These are phyloP conservation scores for Diaporthe ampelina DNA, from an alignment of 2,329 filamentous ascomycete genomes.

Conservation along the genomic window DNA sequence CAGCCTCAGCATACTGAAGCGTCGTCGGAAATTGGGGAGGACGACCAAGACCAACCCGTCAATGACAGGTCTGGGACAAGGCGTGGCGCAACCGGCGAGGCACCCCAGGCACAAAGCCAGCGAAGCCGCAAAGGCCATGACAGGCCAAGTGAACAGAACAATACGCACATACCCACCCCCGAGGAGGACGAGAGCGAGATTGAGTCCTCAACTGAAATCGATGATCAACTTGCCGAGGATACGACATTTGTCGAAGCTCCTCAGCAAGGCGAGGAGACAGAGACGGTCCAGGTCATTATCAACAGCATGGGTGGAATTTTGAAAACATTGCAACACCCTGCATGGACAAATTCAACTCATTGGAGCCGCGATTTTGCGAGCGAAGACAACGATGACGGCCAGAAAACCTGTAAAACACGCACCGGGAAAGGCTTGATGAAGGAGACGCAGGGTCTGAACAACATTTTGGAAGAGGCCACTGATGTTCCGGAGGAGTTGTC, in stretches of 20 bases:
- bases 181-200: slow-evolving; percentile 4
- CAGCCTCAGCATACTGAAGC: background rate
- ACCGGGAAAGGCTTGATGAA: slow-evolving; percentile 20
- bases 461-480: slow-evolving; percentile 2
- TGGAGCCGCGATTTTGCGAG: background rate
- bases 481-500: background rate
- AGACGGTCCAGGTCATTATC: slow-evolving; percentile 12
- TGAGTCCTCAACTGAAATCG: background rate
- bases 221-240: slow-evolving; percentile 7
- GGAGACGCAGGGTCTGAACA: slow-evolving; percentile 5
- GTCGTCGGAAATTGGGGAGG: background rate
- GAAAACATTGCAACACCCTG: slow-evolving; percentile 30
- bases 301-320: slow-evolving; percentile 35
- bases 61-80: background rate
- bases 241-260: slow-evolving; percentile 35
- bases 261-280: background rate
- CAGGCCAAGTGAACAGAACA: background rate
- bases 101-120: background rate
- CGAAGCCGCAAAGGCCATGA: background rate
- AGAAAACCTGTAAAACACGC: slow-evolving; percentile 3
- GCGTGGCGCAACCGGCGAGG: background rate
- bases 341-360: slow-evolving; percentile 31
- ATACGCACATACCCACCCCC: background rate
- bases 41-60: background rate
- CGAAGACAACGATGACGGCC: background rate